A percentile compares a stretch with the other conserved stretches of the same genome.
Evolutionary conservation across 768 basidiomycete species (phyloP).

Genomic region (Kwoniella sp.): DNA sequence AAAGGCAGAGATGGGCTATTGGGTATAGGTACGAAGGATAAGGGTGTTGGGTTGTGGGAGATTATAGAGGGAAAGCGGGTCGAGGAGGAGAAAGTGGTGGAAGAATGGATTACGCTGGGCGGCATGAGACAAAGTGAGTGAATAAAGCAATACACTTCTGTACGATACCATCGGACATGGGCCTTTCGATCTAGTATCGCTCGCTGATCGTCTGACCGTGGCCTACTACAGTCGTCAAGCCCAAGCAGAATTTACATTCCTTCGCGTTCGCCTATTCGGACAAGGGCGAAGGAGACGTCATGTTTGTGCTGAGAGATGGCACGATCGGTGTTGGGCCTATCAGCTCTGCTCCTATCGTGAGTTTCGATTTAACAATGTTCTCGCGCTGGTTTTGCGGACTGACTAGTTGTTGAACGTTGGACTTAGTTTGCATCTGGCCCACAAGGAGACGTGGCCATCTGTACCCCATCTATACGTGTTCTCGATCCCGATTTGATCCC

Average conservation of each 20-base stretch:
- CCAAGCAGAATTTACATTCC: constrained; percentile 38
- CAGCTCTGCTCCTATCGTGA: constrained; percentile 27
- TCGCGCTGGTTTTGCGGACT: no score
- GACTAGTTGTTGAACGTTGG: background rate
- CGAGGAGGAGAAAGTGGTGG: constrained; percentile 17
- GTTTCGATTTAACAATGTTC: no score
- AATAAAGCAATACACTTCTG: no score
- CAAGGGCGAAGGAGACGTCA: constrained; percentile 27
- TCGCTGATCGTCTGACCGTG: no score
- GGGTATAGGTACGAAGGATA: constrained; percentile 48
- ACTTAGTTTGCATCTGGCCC: constrained; percentile 27
- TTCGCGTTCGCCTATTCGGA: constrained; percentile 38
- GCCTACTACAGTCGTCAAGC: constrained; percentile 33
- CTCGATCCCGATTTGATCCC: constrained; percentile 18
- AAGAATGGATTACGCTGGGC: constrained; percentile 41
- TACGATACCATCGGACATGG: no score
- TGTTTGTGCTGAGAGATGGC: constrained; percentile 49
- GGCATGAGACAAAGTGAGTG: constrained; percentile 39
- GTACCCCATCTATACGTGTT: constrained; percentile 2
- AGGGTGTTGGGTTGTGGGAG: constrained; percentile 51
- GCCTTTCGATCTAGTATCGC: background rate
- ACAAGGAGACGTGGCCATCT: constrained; percentile 31
- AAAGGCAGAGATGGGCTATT: constrained; percentile 26
- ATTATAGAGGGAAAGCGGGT: constrained; percentile 34
- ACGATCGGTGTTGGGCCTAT: constrained; percentile 49